phyloP scores from a whole-genome alignment of 176 grass and related monocot genomes.

The Oryza glumipatula region DNA sequence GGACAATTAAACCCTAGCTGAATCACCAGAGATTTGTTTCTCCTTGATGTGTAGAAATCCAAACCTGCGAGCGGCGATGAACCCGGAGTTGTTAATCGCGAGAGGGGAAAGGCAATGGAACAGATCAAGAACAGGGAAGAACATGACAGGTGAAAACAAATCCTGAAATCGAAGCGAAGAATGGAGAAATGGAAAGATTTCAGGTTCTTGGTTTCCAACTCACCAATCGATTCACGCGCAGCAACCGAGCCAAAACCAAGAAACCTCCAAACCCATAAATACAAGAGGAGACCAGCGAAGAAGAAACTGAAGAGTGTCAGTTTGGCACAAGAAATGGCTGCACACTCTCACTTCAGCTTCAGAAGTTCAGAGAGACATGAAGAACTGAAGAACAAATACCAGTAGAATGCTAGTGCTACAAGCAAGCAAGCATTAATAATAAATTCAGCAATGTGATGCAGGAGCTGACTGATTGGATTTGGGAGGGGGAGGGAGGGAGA shows the following conservation, averaged over 20 bases:
- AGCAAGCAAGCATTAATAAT: background rate
- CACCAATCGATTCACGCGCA: background rate
- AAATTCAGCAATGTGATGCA: slow-evolving; percentile 22
- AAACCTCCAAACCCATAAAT: background rate
- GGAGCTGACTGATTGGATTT: background rate
- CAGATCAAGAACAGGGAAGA: background rate
- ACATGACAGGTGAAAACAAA: too few relatives aligned
- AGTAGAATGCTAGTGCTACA: background rate
- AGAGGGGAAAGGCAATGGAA: background rate
- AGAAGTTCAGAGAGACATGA: background rate
- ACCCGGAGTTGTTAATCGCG: background rate
- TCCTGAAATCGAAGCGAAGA: background rate
- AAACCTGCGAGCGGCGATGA: background rate
- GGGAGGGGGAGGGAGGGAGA: background rate
- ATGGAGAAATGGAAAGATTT: background rate
- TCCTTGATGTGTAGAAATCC: background rate
- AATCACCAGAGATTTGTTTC: background rate
- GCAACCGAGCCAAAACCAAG: background rate
- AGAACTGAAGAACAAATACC: background rate
- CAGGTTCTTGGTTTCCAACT: background rate
- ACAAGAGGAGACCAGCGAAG: background rate
- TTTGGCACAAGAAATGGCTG: too few relatives aligned
- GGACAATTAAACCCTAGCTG: background rate
- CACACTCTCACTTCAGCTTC: too few relatives aligned
- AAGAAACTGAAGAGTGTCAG: background rate